Percentiles rank a stretch among this genome's conserved stretches.
These are phyloP conservation scores for Picea mariana DNA, from an alignment of 83 land plant genomes.

Conservation along the genomic window DNA sequence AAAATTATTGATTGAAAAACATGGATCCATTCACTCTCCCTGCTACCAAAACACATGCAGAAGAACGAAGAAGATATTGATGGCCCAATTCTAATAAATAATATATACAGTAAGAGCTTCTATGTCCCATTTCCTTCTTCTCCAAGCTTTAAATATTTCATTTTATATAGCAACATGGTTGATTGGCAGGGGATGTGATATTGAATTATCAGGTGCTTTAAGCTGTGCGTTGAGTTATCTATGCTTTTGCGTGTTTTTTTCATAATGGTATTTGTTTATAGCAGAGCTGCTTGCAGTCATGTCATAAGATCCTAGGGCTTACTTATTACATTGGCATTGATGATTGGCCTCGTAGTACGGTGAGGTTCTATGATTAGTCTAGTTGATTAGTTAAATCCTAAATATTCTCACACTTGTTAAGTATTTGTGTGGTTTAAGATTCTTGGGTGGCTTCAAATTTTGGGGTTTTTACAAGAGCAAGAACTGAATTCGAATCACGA, in stretches of 20 bases:
- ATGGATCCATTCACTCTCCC: constrained; percentile 11
- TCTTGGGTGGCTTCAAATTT: background rate
- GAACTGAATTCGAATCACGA: background rate
- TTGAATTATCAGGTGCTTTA: background rate
- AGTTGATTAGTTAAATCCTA: background rate
- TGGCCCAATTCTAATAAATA: background rate
- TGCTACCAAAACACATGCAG: constrained; percentile 6
- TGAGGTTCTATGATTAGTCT: background rate
- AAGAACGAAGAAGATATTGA: background rate
- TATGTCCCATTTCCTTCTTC: background rate
- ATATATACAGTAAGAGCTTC: background rate
- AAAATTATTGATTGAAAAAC: background rate
- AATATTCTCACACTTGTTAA: background rate
- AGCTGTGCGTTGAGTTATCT: background rate
- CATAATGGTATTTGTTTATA: background rate
- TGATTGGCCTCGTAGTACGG: no score
- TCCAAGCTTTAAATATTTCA: no score
- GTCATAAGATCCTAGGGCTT: constrained; percentile 3
- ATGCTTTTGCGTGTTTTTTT: background rate
- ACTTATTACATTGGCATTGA: background rate
- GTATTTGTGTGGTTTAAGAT: background rate
- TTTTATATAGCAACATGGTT: background rate
- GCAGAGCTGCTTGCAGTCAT: background rate
- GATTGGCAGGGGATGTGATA: background rate
- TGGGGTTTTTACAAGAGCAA: background rate